These are phyloP conservation scores for Kluyveromyces siamensis DNA, from an alignment of 805 yeast genomes.

Conservation along the genomic window DNA sequence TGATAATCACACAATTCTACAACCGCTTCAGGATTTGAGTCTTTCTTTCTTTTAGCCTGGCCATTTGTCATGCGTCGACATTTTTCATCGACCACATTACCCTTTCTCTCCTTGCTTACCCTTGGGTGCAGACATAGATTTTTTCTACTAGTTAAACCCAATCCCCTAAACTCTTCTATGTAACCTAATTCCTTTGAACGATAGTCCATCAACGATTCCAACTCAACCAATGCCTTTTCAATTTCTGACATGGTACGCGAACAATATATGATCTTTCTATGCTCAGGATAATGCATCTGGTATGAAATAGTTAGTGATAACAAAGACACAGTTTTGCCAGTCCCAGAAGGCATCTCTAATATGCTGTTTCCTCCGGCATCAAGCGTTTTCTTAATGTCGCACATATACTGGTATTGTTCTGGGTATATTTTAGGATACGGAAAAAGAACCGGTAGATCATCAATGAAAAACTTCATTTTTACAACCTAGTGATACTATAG, in stretches of 20 bases:
- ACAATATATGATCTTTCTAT: constrained; percentile 83
- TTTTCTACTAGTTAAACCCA: constrained; percentile 91
- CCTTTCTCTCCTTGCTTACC: constrained; percentile 81
- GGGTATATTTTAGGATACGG: constrained; percentile 97
- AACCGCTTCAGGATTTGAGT: constrained; percentile 48
- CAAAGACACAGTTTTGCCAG: constrained; percentile 93
- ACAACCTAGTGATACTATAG: neutral
- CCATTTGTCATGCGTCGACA: constrained; percentile 95
- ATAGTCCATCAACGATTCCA: constrained; percentile 79
- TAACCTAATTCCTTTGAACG: constrained; percentile 76
- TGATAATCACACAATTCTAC: constrained; percentile 73
- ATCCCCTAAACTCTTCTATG: constrained; percentile 84
- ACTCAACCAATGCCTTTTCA: constrained; percentile 91
- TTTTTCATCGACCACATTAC: constrained; percentile 88
- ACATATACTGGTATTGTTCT: constrained; percentile 97
- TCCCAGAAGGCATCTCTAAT: constrained; percentile 98
- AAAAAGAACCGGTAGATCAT: constrained; percentile 89
- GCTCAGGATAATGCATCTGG: constrained; percentile 91
- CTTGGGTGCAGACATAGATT: constrained; percentile 87
- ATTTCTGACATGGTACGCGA: constrained; percentile 99
- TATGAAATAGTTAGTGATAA: constrained; percentile 89
- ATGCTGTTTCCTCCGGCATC: constrained; percentile 97
- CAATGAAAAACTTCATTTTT: constrained; percentile 68
- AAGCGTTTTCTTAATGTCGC: constrained; percentile 83
- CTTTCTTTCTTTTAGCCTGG: constrained; percentile 58